Evolutionary conservation across 805 yeast species (phyloP).

Genomic region (Danielia reshetovae): DNA sequence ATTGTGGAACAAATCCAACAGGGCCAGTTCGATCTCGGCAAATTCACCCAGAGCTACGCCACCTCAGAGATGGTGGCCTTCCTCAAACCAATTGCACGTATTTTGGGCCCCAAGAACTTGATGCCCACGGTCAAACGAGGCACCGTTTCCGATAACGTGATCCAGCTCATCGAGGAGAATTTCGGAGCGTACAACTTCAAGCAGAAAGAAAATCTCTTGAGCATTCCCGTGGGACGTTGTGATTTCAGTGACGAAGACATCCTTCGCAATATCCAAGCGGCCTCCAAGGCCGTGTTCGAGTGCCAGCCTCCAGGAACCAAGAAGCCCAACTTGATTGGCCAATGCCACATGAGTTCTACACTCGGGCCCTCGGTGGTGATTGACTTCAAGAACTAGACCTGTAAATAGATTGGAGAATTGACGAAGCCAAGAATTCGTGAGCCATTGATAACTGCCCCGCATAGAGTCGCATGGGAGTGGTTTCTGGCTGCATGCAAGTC

Average conservation of each 20-base stretch:
- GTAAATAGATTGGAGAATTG: slow-evolving; percentile 11
- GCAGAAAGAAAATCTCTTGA: slow-evolving; percentile 59
- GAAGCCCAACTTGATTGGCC: slow-evolving; percentile 67
- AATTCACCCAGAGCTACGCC: slow-evolving; percentile 73
- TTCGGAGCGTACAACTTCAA: slow-evolving; percentile 74
- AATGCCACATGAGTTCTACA: slow-evolving; percentile 63
- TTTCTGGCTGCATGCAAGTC: no score
- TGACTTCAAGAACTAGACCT: slow-evolving; percentile 23
- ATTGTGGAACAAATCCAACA: slow-evolving; percentile 58
- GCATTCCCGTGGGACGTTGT: slow-evolving; percentile 73
- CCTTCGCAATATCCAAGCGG: slow-evolving; percentile 63
- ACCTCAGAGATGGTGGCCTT: slow-evolving; percentile 74
- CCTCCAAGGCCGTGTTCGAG: slow-evolving; percentile 58
- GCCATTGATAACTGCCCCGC: no score
- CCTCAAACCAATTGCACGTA: slow-evolving; percentile 66
- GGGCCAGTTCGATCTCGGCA: slow-evolving; percentile 45
- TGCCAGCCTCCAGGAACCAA: slow-evolving; percentile 56
- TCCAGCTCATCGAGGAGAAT: slow-evolving; percentile 47
- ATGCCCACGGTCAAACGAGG: slow-evolving; percentile 87
- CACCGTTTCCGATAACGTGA: slow-evolving; percentile 71
- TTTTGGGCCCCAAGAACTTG: slow-evolving; percentile 82
- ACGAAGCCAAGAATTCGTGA: slow-evolving; percentile 13
- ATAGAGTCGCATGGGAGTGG: no score
- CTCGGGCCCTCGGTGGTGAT: slow-evolving; percentile 79
- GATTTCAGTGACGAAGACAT: slow-evolving; percentile 75